Percentiles rank a stretch among this genome's conserved stretches.
Conservation (phyloP, 164 flowering plant species). For the Kingdonia uniflora region DNA sequence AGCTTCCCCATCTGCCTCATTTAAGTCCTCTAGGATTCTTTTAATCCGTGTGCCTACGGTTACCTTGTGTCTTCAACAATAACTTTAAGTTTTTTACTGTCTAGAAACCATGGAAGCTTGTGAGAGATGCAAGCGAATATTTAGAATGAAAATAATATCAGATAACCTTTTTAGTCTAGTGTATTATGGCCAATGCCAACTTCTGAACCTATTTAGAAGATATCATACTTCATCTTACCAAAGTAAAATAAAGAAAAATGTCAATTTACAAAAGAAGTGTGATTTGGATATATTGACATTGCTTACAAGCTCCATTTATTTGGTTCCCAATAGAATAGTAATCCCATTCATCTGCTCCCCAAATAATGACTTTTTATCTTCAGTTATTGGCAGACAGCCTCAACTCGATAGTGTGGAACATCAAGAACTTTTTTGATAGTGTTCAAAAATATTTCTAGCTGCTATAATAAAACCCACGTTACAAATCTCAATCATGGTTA, state of each 20-base stretch:
- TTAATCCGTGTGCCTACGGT: conserved; percentile 50
- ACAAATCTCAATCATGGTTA: too few species aligned
- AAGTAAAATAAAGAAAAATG: too few species aligned
- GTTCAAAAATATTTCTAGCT: conserved; percentile 78
- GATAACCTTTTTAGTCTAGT: too few species aligned
- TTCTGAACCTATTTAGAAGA: too few species aligned
- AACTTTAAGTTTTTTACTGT: not conserved
- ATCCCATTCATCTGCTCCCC: conserved; percentile 88
- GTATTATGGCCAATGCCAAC: too few species aligned
- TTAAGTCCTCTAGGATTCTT: conserved; percentile 77
- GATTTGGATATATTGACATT: conserved; percentile 43
- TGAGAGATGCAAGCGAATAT: not conserved
- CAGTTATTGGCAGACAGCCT: conserved; percentile 55
- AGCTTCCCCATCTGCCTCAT: conserved; percentile 75
- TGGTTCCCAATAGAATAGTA: conserved; percentile 77
- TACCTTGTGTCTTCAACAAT: conserved; percentile 42
- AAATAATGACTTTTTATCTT: conserved; percentile 52
- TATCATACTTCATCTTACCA: too few species aligned
- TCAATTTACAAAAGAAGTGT: not conserved
- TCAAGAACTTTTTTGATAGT: conserved; percentile 87
- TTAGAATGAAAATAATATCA: not conserved
- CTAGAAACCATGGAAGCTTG: too few species aligned
- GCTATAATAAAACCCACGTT: conserved; percentile 15
- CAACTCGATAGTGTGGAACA: conserved; percentile 63
- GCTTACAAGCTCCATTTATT: conserved; percentile 63